These are phyloP conservation scores for Xanthoconium stramineum DNA, from an alignment of 768 basidiomycete genomes.

Conservation along the genomic window DNA sequence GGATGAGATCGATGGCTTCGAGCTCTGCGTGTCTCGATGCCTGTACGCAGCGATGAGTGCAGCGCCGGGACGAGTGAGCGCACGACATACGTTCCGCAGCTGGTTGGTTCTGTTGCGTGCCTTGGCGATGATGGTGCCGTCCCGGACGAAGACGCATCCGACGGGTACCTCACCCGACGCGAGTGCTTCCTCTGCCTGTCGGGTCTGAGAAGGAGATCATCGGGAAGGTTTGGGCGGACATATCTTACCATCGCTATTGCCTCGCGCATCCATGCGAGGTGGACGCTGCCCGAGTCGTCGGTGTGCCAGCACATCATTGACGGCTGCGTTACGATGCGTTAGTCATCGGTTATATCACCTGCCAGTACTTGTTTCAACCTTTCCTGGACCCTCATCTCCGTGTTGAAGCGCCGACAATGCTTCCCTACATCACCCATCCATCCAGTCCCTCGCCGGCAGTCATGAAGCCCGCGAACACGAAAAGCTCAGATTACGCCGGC, in stretches of 20 bases:
- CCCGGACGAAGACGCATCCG: conserved; percentile 90
- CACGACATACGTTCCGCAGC: conserved; percentile 70
- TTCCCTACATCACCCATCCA: conserved; percentile 2
- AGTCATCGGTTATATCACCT: neutral
- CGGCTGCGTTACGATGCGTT: neutral
- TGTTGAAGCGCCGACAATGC: neutral
- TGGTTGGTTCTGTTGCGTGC: conserved; percentile 95
- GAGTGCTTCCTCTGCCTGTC: conserved; percentile 83
- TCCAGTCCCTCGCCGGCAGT: neutral
- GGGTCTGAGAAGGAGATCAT: conserved; percentile 9
- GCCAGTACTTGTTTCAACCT: neutral
- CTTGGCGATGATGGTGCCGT: conserved; percentile 70
- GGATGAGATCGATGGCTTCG: conserved; percentile 89
- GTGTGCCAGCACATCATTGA: neutral
- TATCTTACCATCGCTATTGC: conserved; percentile 75
- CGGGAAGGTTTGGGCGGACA: neutral
- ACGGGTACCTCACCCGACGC: conserved; percentile 89
- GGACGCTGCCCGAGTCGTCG: conserved; percentile 18
- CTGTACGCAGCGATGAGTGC: conserved; percentile 37
- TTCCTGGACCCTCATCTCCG: conserved; percentile 1
- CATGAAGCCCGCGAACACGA: conserved; percentile 15
- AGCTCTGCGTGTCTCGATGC: conserved; percentile 97
- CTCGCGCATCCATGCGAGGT: conserved; percentile 73
- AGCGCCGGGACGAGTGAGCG: neutral
- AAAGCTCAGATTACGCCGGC: conserved; percentile 38